Percentiles rank a stretch among this genome's conserved stretches.
Conservation (phyloP, 139 green algal species). For the Asterochloris sp. region DNA sequence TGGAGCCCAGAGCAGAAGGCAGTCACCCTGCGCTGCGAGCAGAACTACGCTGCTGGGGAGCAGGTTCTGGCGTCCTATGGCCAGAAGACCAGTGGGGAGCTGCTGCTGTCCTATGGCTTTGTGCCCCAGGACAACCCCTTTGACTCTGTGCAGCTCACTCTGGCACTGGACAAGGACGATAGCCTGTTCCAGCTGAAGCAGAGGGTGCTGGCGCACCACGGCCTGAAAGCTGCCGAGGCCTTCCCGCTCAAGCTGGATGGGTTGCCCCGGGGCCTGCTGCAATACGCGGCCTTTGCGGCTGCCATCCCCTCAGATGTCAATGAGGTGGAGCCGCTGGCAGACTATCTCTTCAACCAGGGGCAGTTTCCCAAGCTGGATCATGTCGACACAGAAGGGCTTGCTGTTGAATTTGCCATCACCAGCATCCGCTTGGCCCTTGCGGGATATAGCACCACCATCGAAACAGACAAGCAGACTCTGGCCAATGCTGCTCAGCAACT, state of each 20-base stretch:
- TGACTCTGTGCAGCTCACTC: slow-evolving; percentile 40
- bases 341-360: slow-evolving; percentile 7
- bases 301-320: slow-evolving; percentile 2
- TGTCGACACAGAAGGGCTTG: slow-evolving; percentile 17
- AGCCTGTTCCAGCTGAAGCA: slow-evolving; percentile 36
- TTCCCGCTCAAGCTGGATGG: slow-evolving; percentile 46
- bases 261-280: slow-evolving; percentile 37
- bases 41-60: slow-evolving; percentile 44
- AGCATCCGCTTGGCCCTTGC: neutral
- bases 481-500: slow-evolving; percentile 8
- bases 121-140: slow-evolving; percentile 47
- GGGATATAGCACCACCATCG: slow-evolving; percentile 11
- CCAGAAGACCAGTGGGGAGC: slow-evolving; percentile 45
- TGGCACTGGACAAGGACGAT: slow-evolving; percentile 23
- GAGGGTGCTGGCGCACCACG: slow-evolving; percentile 19
- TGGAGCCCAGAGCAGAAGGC: slow-evolving; percentile 23
- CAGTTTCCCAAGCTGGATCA: slow-evolving; percentile 10
- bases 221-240: neutral
- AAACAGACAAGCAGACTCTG: slow-evolving; percentile 10
- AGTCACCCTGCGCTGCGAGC: slow-evolving; percentile 52
- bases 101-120: slow-evolving; percentile 72
- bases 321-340: slow-evolving; percentile 10
- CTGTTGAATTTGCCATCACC: slow-evolving; percentile 13
- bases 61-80: slow-evolving; percentile 58
- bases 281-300: slow-evolving; percentile 32